Percentiles rank a stretch among this genome's conserved stretches.
These are phyloP conservation scores for Gaeumannomyces tritici DNA, from an alignment of 2,329 filamentous ascomycete genomes.

Conservation along the genomic window DNA sequence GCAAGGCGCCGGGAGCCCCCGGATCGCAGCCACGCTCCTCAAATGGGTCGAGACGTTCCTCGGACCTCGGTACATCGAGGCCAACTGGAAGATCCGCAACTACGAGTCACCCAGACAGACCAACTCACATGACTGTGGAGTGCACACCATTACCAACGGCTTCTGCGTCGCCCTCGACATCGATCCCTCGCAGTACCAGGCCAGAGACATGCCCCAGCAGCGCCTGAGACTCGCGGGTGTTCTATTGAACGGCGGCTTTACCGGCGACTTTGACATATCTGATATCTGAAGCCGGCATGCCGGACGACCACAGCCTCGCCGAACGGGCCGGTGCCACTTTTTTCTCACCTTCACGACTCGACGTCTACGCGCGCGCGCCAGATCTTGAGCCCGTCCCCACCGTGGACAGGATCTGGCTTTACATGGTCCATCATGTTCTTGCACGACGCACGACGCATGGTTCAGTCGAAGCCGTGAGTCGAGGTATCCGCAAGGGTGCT, in stretches of 20 bases:
- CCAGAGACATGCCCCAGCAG: constrained; percentile 48
- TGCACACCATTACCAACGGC: constrained; percentile 66
- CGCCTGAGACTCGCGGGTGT: constrained; percentile 54
- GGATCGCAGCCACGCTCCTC: constrained; percentile 31
- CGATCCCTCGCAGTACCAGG: constrained; percentile 39
- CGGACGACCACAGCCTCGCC: not conserved
- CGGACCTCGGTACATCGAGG: constrained; percentile 41
- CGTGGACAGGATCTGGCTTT: not conserved
- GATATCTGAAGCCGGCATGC: constrained; percentile 18
- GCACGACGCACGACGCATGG: not conserved
- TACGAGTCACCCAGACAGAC: constrained; percentile 45
- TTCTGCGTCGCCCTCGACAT: constrained; percentile 50
- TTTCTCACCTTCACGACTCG: not conserved
- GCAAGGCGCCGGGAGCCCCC: constrained; percentile 22
- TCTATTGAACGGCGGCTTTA: constrained; percentile 58
- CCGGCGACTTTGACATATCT: constrained; percentile 44
- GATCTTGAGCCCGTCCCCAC: not conserved
- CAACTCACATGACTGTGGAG: constrained; percentile 68
- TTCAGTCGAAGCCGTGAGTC: not conserved
- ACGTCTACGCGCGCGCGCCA: not conserved
- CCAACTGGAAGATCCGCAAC: constrained; percentile 47
- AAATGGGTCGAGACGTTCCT: constrained; percentile 51
- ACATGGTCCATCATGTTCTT: not conserved
- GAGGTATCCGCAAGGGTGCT: not conserved
- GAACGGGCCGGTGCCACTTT: not conserved